phyloP scores from a whole-genome alignment of 1,139 yeast genomes.

The Hanseniaspora sp. region DNA sequence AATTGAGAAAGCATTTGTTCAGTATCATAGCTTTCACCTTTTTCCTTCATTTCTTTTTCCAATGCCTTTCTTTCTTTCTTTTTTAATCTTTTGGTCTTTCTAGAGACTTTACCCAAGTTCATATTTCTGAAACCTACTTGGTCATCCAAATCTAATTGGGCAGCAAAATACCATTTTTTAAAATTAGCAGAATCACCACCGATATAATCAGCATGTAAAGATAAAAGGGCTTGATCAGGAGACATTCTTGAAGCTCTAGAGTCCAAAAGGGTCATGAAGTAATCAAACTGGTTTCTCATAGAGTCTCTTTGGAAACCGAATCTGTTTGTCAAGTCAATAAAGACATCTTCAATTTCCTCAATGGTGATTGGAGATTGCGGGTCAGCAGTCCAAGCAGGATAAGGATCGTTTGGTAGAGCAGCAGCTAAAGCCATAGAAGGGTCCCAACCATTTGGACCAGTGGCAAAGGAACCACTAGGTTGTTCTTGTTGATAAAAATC shows the following conservation, averaged over 20 bases:
- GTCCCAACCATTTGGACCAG: slow-evolving; percentile 35
- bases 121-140: slow-evolving; percentile 68
- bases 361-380: slow-evolving; percentile 73
- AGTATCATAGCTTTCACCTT: slow-evolving; percentile 39
- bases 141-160: slow-evolving; percentile 77
- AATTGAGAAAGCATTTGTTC: slow-evolving; percentile 47
- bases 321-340: slow-evolving; percentile 76
- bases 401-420: slow-evolving; percentile 57
- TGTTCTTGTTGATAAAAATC: slow-evolving; percentile 74
- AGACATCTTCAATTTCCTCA: slow-evolving; percentile 85
- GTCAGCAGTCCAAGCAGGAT: slow-evolving; percentile 94
- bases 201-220: slow-evolving; percentile 92
- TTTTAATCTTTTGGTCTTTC: slow-evolving; percentile 44
- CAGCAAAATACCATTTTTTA: slow-evolving; percentile 93
- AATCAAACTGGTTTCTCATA: slow-evolving; percentile 94
- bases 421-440: slow-evolving; percentile 55
- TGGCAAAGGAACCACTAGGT: slow-evolving; percentile 90
- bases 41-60: slow-evolving; percentile 39
- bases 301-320: slow-evolving; percentile 98
- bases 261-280: slow-evolving; percentile 84
- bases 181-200: slow-evolving; percentile 91
- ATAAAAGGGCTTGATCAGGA: slow-evolving; percentile 83
- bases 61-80: slow-evolving; percentile 54
- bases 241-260: slow-evolving; percentile 96
- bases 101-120: slow-evolving; percentile 60